Conservation (phyloP, 768 basidiomycete genomes). For the Russula olivacea region DNA sequence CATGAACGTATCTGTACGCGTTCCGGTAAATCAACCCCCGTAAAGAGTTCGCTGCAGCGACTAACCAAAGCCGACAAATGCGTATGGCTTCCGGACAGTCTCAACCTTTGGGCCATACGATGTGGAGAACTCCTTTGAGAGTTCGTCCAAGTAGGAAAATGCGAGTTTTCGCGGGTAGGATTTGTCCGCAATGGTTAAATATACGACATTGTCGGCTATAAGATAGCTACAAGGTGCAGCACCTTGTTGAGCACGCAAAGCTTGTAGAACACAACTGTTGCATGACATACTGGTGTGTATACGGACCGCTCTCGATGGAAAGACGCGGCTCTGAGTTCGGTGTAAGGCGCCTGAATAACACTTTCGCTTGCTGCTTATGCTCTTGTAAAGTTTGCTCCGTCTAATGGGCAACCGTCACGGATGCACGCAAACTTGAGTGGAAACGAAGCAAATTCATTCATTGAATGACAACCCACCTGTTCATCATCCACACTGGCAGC, state of each 20-base stretch:
- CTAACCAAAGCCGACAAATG: constrained; percentile 96
- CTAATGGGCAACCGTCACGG: constrained; percentile 37
- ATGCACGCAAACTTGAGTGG: constrained; percentile 16
- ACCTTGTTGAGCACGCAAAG: background rate
- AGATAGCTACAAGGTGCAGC: constrained; percentile 63
- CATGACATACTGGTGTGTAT: constrained; percentile 84
- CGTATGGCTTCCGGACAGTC: constrained; percentile 90
- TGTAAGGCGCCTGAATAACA: constrained; percentile 91
- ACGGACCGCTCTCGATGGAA: constrained; percentile 92
- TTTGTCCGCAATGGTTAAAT: constrained; percentile 92
- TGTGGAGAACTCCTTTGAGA: constrained; percentile 90
- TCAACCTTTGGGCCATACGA: constrained; percentile 95
- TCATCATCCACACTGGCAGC: constrained; percentile 98
- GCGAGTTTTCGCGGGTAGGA: constrained; percentile 96
- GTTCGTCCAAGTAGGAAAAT: constrained; percentile 95
- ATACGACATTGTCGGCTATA: constrained; percentile 90
- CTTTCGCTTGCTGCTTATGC: constrained; percentile 97
- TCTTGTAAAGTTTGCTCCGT: constrained; percentile 92
- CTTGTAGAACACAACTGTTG: background rate
- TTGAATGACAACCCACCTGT: constrained; percentile 55
- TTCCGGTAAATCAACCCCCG: constrained; percentile 6
- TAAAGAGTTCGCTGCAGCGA: constrained; percentile 17
- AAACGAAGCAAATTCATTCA: background rate
- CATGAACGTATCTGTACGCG: constrained; percentile 89
- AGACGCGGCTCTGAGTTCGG: constrained; percentile 93